Conservation (phyloP, 371 early-diverging fungal genomes). For the Rhizopus stolonifer region DNA sequence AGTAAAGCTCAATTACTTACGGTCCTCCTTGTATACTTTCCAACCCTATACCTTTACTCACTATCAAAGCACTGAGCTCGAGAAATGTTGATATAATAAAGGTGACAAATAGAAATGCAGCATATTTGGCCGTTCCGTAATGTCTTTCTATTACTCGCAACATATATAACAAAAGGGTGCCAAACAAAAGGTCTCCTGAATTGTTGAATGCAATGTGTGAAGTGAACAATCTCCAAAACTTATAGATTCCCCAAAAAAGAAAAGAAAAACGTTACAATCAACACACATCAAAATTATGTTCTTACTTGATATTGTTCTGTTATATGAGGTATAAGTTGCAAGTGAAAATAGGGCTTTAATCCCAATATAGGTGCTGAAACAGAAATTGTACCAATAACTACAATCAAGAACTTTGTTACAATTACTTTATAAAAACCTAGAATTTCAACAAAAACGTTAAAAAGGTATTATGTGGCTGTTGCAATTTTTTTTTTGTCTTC, state of each 20-base stretch:
- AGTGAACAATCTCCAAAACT: slow-evolving; percentile 62
- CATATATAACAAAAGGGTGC: slow-evolving; percentile 65
- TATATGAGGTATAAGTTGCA: slow-evolving; percentile 69
- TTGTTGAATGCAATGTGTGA: slow-evolving; percentile 63
- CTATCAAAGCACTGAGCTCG: slow-evolving; percentile 50
- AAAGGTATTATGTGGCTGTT: not conserved
- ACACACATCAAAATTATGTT: not conserved
- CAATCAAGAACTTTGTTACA: slow-evolving; percentile 62
- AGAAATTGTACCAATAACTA: slow-evolving; percentile 57
- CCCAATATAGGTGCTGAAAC: slow-evolving; percentile 59
- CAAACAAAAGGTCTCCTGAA: slow-evolving; percentile 72
- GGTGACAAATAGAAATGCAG: slow-evolving; percentile 60
- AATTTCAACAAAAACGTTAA: not conserved
- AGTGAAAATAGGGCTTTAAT: slow-evolving; percentile 53
- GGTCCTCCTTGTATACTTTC: slow-evolving; percentile 63
- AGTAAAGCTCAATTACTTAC: slow-evolving; percentile 23
- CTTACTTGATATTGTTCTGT: slow-evolving; percentile 66
- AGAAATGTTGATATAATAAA: slow-evolving; percentile 54
- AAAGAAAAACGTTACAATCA: not conserved
- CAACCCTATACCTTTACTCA: slow-evolving; percentile 53
- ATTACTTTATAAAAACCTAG: slow-evolving; percentile 71
- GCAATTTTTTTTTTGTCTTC: not conserved
- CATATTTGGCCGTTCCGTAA: slow-evolving; percentile 70
- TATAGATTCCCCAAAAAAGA: slow-evolving; percentile 11
- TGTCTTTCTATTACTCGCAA: slow-evolving; percentile 75